A percentile compares a stretch with the other conserved stretches of the same genome.
These are phyloP conservation scores for Cicer arietinum DNA, from an alignment of 306 rosid genomes.

Conservation along the genomic window DNA sequence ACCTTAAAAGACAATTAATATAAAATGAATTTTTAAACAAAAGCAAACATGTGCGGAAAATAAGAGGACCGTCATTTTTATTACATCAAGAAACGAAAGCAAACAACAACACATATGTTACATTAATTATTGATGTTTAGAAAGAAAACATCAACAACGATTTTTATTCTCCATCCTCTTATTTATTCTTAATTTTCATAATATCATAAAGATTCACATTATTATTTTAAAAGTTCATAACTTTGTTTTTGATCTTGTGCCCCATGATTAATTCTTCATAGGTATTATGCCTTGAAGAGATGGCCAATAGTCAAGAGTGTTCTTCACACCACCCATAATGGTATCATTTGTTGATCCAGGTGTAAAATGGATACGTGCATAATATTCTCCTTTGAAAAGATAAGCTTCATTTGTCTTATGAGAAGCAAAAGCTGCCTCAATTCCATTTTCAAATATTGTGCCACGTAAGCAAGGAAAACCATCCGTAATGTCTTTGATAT, in stretches of 20 bases:
- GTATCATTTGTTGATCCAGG: neutral
- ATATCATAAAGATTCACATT: too few species aligned
- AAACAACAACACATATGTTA: neutral
- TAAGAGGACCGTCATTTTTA: neutral
- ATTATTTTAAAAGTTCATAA: too few species aligned
- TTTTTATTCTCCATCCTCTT: too few species aligned
- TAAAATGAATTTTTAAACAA: too few species aligned
- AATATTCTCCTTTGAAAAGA: neutral
- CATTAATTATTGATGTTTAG: neutral
- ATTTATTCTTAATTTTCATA: too few species aligned
- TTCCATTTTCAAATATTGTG: slow-evolving; percentile 6
- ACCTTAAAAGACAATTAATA: too few species aligned
- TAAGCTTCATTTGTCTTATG: neutral
- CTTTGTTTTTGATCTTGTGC: too few species aligned
- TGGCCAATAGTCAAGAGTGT: neutral
- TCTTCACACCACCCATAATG: neutral
- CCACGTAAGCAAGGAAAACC: neutral
- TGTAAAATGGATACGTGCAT: neutral
- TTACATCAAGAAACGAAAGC: neutral
- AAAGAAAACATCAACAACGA: neutral
- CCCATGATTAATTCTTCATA: neutral
- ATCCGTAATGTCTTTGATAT: neutral
- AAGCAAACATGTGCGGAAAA: too few species aligned
- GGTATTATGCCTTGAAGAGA: neutral
- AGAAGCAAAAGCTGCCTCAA: neutral